phyloP scores from a whole-genome alignment of 2,329 filamentous ascomycete species.

The Cladophialophora exuberans region DNA sequence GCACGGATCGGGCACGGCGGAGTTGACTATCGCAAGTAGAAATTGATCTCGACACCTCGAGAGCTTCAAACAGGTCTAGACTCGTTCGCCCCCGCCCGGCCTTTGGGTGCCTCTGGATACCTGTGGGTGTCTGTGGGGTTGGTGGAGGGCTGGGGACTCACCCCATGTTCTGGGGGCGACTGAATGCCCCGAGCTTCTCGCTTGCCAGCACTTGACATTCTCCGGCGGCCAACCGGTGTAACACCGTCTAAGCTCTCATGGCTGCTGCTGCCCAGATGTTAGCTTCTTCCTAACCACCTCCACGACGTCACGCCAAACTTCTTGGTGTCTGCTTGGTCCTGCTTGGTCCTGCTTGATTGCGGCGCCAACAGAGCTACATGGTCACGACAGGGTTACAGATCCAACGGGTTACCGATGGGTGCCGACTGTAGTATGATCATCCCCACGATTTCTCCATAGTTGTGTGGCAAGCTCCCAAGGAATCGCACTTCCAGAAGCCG shows the following conservation, averaged over 20 bases:
- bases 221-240: conserved; percentile 3
- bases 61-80: too few species aligned
- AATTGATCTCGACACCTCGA: too few species aligned
- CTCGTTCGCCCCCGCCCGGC: too few species aligned
- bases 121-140: too few species aligned
- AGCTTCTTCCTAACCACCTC: conserved; percentile 1
- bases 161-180: too few species aligned
- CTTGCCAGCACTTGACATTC: background rate
- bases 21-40: too few species aligned
- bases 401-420: too few species aligned
- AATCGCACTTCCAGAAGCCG: conserved; percentile 10
- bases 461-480: conserved; percentile 8
- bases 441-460: conserved; percentile 14
- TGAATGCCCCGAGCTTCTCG: background rate
- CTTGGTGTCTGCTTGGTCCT: background rate
- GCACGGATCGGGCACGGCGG: conserved; percentile 10
- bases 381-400: conserved; percentile 7
- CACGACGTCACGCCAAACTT: conserved; percentile 21
- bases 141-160: too few species aligned
- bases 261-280: conserved; percentile 13
- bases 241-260: conserved; percentile 6
- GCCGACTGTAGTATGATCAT: too few species aligned
- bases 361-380: background rate
- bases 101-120: too few species aligned
- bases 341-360: background rate